Evolutionary conservation across 1,284 basidiomycete species (phyloP).

Genomic region (Rhodotorula sp.): DNA sequence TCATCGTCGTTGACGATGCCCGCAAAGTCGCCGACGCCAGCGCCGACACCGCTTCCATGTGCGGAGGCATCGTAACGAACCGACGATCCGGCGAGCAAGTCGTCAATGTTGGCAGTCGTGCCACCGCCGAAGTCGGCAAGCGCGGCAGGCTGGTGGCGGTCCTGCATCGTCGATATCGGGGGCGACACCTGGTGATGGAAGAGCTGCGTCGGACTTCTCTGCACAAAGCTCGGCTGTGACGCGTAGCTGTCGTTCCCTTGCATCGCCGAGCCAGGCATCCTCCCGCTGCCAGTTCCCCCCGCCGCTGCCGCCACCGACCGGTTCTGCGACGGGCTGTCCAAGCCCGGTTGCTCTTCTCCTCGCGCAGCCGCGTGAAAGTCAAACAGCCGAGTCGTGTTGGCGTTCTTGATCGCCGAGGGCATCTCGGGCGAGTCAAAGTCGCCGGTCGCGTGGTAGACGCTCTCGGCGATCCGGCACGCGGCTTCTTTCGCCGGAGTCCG

Average conservation of each 20-base stretch:
- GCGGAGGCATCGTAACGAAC: conserved; percentile 10
- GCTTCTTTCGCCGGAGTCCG: conserved; percentile 38
- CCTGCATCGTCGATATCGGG: background rate
- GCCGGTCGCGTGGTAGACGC: conserved; percentile 33
- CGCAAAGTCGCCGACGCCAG: conserved; percentile 15
- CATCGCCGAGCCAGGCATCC: background rate
- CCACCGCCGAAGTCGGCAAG: conserved; percentile 50
- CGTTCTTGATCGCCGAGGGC: conserved; percentile 20
- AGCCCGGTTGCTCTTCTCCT: background rate
- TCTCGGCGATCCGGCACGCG: conserved; percentile 25
- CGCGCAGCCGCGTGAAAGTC: background rate
- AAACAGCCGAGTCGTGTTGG: conserved; percentile 1
- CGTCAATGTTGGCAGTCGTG: conserved; percentile 47
- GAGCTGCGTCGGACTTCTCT: conserved; percentile 5
- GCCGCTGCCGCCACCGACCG: background rate
- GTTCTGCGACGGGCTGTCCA: conserved; percentile 9
- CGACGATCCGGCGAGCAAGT: conserved; percentile 18
- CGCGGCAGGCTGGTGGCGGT: background rate
- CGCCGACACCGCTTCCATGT: background rate
- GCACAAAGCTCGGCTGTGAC: conserved; percentile 18
- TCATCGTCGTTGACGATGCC: conserved; percentile 35
- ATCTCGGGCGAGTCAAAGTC: conserved; percentile 28
- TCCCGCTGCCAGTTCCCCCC: background rate
- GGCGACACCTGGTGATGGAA: conserved; percentile 1
- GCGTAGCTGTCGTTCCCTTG: conserved; percentile 8